Conservation (phyloP, 2,329 filamentous ascomycete species). For the Fusarium sambucinum region DNA sequence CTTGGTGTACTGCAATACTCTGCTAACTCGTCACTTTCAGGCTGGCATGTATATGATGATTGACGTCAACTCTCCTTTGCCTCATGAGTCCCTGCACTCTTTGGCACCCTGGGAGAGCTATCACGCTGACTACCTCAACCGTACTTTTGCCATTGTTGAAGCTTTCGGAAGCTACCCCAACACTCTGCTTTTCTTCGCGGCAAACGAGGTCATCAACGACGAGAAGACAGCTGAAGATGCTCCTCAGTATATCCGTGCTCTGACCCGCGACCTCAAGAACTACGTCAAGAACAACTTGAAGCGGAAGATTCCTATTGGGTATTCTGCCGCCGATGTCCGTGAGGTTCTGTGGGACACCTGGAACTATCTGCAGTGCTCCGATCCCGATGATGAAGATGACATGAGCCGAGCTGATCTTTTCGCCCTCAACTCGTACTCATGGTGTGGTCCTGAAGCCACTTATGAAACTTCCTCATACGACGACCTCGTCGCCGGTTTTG, state of each 20-base stretch:
- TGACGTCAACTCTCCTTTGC: conserved; percentile 74
- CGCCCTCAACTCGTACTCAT: conserved; percentile 79
- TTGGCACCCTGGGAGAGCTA: conserved; percentile 70
- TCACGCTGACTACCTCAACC: conserved; percentile 71
- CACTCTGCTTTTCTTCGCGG: conserved; percentile 79
- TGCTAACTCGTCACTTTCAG: conserved; percentile 43
- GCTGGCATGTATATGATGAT: conserved; percentile 77
- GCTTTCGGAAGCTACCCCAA: conserved; percentile 76
- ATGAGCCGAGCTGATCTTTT: conserved; percentile 79
- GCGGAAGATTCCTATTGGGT: conserved; percentile 79
- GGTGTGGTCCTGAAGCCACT: conserved; percentile 72
- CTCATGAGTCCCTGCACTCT: conserved; percentile 68
- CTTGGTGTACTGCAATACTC: background rate
- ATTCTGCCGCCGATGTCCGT: conserved; percentile 84
- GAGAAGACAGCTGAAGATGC: conserved; percentile 68
- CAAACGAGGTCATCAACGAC: conserved; percentile 82
- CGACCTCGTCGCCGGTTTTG: conserved; percentile 73
- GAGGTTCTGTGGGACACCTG: conserved; percentile 78
- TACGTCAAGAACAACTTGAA: conserved; percentile 79
- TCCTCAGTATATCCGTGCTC: conserved; percentile 79
- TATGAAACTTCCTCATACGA: conserved; percentile 74
- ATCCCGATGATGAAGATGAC: conserved; percentile 65
- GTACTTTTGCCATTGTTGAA: conserved; percentile 75
- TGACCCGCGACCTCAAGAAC: conserved; percentile 83
- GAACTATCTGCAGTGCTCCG: conserved; percentile 79